Evolutionary conservation across 2,329 filamentous ascomycete species (phyloP), one percentile per base, ranked within the genome.

Genomic region (Colletotrichum lindemuthianum): DNA sequence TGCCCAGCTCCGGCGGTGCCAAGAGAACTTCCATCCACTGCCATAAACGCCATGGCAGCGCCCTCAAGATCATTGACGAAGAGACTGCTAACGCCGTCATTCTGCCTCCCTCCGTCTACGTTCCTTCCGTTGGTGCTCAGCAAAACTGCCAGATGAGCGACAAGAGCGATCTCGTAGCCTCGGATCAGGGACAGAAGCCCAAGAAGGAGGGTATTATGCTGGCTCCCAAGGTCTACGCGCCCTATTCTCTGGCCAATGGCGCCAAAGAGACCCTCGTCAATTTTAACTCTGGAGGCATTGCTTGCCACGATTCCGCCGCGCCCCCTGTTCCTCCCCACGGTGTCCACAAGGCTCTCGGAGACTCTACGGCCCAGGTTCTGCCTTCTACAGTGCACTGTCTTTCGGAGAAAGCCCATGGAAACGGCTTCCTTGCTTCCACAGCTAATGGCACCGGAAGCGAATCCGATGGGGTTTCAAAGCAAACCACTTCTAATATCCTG

Each of bases 21-120:
- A 39, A 15, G 13, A 54, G 43, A 16, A 12, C 43, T 10, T 33
- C 58, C 7, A 44, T 63, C 16, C 52, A 52, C 37, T 59, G 63
- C n/a, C 63, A 65, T 41, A 65, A 63, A 41, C 51, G 52, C 47
- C 34, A 44, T 15, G 59, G 36, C 4, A 63, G 39, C 45, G 53
- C 51, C 5, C 33, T 48, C 58, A 57, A 65, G 47, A 61, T 65
- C 6, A 43, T 51, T 5, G 59, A 65, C 15, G 47, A 33, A n/a
- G 33, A 33, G 8, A 37, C 55, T 24, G 48, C 48, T 9, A 33
- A 52, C 47, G 48, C 48, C 32, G 56, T 56, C 6, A 10, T 61
- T 13, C 63, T 61, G 11, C 47, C 58, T 12, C 44, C 58, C 37
- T 37, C 40, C 8, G 13, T 47, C 37, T 63, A 57, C 33, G 43